Percentiles rank a stretch among this genome's conserved stretches.
phyloP scores from a whole-genome alignment of 768 basidiomycete genomes.

The Psilocybe subaeruginosa region DNA sequence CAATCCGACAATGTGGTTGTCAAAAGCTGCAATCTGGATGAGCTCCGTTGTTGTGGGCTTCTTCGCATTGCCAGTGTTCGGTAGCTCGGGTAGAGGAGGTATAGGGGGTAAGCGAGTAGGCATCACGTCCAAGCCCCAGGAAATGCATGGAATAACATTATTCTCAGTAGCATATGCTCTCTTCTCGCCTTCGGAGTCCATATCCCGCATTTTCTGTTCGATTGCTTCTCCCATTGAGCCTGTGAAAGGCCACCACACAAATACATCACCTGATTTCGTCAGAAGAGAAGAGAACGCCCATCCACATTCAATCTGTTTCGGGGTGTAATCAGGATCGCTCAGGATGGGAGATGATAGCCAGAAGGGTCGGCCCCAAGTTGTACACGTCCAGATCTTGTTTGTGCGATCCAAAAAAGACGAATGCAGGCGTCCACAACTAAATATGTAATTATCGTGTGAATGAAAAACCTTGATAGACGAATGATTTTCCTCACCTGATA shows the following conservation, averaged over 20 bases:
- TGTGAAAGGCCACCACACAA: conserved; percentile 73
- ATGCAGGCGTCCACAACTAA: conserved; percentile 80
- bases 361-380: conserved; percentile 81
- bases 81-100: conserved; percentile 60
- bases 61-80: conserved; percentile 27
- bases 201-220: conserved; percentile 38
- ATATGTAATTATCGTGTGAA: conserved; percentile 8
- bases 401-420: conserved; percentile 63
- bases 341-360: conserved; percentile 53
- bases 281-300: conserved; percentile 82
- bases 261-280: conserved; percentile 70
- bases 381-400: conserved; percentile 72
- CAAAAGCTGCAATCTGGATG: conserved; percentile 81
- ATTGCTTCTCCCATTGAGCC: conserved; percentile 44
- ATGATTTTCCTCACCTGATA: conserved; percentile 56
- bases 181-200: conserved; percentile 47
- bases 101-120: conserved; percentile 64
- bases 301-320: conserved; percentile 74
- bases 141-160: conserved; percentile 57
- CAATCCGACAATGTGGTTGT: conserved; percentile 74
- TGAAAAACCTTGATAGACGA: background rate
- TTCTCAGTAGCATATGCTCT: conserved; percentile 36
- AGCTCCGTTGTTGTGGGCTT: conserved; percentile 42
- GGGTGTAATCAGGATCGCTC: conserved; percentile 42
- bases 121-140: conserved; percentile 58